A percentile compares a stretch with the other conserved stretches of the same genome.
phyloP scores from a whole-genome alignment of 2,329 filamentous ascomycete species.

The Xylaria sp. region DNA sequence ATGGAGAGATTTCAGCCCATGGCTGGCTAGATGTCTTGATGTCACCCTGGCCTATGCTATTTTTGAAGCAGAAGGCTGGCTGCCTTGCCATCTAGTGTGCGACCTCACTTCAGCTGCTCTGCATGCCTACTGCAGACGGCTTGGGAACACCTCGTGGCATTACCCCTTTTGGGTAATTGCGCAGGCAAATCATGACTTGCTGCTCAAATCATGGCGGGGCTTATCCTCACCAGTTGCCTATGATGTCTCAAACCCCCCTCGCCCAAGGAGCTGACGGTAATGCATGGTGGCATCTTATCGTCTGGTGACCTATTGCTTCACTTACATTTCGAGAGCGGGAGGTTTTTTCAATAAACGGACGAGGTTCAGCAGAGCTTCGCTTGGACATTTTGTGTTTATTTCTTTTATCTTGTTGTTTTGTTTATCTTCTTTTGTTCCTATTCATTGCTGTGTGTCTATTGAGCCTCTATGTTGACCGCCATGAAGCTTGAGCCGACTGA shows the following conservation, averaged over 20 bases:
- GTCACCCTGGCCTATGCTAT: slow-evolving; percentile 7
- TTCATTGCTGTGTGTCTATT: slow-evolving; percentile 37
- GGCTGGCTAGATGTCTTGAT: slow-evolving; percentile 15
- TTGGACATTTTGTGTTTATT: slow-evolving; percentile 17
- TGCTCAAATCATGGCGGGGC: slow-evolving; percentile 21
- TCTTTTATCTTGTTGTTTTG: too few species aligned
- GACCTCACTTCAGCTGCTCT: neutral
- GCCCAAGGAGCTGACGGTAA: neutral
- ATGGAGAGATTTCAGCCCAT: slow-evolving; percentile 6
- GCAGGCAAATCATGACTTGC: slow-evolving; percentile 9
- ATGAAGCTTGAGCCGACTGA: slow-evolving; percentile 22
- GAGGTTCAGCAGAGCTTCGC: too few species aligned
- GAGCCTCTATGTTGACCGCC: slow-evolving; percentile 35
- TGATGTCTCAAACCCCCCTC: slow-evolving; percentile 4
- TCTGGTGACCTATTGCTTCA: neutral
- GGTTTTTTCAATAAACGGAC: too few species aligned
- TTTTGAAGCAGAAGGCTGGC: slow-evolving; percentile 11
- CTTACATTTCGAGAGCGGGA: too few species aligned
- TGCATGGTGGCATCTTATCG: neutral
- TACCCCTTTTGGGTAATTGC: slow-evolving; percentile 13
- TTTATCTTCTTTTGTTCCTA: slow-evolving; percentile 37
- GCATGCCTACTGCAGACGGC: neutral
- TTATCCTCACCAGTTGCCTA: neutral
- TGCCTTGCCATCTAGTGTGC: slow-evolving; percentile 16
- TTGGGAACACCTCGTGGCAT: slow-evolving; percentile 1